These are phyloP conservation scores for Parsonsia alboflavescens DNA, from an alignment of 257 asterid species.

Conservation along the genomic window DNA sequence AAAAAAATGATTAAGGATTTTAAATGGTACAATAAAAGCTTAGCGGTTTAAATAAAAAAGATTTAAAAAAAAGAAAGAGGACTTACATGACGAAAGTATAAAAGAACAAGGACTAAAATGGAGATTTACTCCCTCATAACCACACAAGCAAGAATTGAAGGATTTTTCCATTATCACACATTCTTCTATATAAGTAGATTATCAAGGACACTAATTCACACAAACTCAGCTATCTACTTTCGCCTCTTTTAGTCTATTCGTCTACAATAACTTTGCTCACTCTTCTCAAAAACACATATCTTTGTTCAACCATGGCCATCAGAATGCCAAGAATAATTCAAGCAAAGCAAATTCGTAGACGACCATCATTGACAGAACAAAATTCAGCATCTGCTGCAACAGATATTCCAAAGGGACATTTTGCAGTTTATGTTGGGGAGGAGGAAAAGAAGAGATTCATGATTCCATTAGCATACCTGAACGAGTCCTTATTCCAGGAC, in stretches of 20 bases:
- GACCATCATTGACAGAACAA: neutral
- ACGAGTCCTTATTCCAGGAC: neutral
- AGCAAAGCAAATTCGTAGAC: neutral
- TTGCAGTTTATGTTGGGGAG: neutral
- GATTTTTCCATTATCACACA: neutral
- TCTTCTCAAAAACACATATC: neutral
- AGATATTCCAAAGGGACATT: neutral
- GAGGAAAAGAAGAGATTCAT: neutral
- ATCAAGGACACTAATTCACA: neutral
- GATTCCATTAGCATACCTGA: neutral
- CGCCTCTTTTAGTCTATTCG: neutral
- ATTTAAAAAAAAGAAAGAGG: too few relatives aligned
- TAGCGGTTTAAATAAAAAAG: too few relatives aligned
- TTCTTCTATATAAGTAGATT: constrained; percentile 1
- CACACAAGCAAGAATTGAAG: neutral
- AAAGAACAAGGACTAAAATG: too few relatives aligned
- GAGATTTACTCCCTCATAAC: too few relatives aligned
- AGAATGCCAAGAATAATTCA: neutral
- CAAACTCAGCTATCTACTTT: constrained; percentile 5
- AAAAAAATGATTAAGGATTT: too few relatives aligned
- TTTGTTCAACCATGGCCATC: neutral
- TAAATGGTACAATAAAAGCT: too few relatives aligned
- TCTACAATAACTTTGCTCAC: neutral
- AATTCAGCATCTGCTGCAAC: neutral
- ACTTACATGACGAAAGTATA: too few relatives aligned